Evolutionary conservation across 2,329 filamentous ascomycete species (phyloP).

Genomic region (Colletotrichum incanum): DNA sequence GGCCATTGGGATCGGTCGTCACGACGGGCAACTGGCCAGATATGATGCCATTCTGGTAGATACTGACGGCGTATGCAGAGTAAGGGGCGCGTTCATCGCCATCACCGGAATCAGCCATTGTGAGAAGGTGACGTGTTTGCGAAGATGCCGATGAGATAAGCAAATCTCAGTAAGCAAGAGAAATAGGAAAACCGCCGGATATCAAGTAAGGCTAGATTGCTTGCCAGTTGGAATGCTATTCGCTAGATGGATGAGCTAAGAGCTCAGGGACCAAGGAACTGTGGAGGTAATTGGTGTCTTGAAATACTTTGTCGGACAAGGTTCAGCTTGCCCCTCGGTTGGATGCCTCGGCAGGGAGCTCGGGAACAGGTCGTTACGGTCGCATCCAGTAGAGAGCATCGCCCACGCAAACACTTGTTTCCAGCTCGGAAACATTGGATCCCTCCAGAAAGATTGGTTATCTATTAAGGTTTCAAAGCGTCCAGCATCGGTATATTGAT

Average conservation of each 20-base stretch:
- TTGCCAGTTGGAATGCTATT: too few species aligned
- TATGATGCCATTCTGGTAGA: slow-evolving; percentile 69
- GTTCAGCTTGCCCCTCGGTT: neutral
- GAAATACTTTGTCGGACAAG: neutral
- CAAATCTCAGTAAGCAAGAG: neutral
- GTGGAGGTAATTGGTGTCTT: neutral
- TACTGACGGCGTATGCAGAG: slow-evolving; percentile 61
- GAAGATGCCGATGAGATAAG: neutral
- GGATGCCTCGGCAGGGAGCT: slow-evolving; percentile 31
- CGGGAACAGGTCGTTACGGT: neutral
- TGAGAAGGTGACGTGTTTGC: neutral
- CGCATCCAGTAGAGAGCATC: slow-evolving; percentile 2
- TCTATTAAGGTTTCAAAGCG: neutral
- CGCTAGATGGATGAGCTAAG: neutral
- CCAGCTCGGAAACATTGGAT: neutral
- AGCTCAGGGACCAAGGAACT: neutral
- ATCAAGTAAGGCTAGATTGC: neutral
- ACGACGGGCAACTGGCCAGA: slow-evolving; percentile 63
- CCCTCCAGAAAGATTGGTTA: neutral
- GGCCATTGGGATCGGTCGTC: slow-evolving; percentile 71
- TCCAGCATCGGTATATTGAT: neutral
- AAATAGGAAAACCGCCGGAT: neutral
- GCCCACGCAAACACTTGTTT: neutral
- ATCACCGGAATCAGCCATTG: slow-evolving; percentile 44
- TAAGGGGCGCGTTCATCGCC: slow-evolving; percentile 50